Conservation (phyloP, 768 basidiomycete genomes). For the Strobilomyces dryophilus region DNA sequence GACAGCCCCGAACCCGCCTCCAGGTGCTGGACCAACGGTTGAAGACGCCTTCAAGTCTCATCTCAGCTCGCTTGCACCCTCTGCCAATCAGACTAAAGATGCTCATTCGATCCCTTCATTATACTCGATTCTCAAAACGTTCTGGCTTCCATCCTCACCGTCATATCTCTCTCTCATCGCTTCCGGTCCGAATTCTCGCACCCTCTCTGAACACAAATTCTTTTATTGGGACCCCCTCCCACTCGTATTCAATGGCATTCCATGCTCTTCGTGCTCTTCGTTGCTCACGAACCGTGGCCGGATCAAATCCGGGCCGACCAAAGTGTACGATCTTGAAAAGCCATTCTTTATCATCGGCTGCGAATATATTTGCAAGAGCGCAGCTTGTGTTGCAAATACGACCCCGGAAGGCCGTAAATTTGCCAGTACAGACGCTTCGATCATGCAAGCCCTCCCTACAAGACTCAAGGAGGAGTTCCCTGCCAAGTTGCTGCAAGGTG, state of each 20-base stretch:
- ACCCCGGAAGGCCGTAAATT: constrained; percentile 57
- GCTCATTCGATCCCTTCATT: constrained; percentile 60
- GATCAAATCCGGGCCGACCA: constrained; percentile 70
- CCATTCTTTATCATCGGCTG: constrained; percentile 86
- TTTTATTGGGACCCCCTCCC: constrained; percentile 87
- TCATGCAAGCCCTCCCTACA: constrained; percentile 64
- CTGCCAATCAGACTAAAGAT: constrained; percentile 37
- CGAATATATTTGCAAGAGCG: constrained; percentile 64
- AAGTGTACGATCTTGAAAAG: constrained; percentile 73
- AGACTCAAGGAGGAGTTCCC: constrained; percentile 74
- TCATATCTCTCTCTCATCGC: constrained; percentile 74
- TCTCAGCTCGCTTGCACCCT: constrained; percentile 58
- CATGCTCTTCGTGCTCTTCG: constrained; percentile 61
- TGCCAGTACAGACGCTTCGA: constrained; percentile 67
- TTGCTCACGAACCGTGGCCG: constrained; percentile 65
- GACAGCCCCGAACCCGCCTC: constrained; percentile 58
- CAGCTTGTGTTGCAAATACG: constrained; percentile 41
- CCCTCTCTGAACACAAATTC: constrained; percentile 70
- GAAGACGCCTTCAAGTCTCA: constrained; percentile 81
- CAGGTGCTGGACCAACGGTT: constrained; percentile 57
- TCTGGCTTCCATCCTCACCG: constrained; percentile 80
- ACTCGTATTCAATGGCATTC: constrained; percentile 77
- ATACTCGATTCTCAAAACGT: constrained; percentile 76
- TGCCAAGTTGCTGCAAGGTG: constrained; percentile 53
- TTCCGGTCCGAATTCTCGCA: constrained; percentile 61